Evolutionary conservation across 2,329 filamentous ascomycete genomes (phyloP), one percentile per base, ranked within the genome.

Genomic region (Colletotrichum sojae): DNA sequence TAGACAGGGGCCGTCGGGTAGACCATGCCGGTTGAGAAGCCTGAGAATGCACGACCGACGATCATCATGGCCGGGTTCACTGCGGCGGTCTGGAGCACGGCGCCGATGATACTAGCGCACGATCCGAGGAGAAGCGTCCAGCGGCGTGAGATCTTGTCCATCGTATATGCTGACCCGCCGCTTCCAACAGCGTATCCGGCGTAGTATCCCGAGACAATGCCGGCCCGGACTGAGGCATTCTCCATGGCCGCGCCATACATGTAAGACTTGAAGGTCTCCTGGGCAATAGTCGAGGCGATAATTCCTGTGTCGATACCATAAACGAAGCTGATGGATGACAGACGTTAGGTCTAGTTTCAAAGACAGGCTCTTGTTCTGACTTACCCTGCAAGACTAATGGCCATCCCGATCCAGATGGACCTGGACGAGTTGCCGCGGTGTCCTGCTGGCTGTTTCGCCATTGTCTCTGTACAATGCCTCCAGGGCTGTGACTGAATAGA

Each of bases 1-100:
- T 78, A 78, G 15, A 75, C 70, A 0, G 76, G 75, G 13, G 68
- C 72, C 1, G 69, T 71, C 2, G 74, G 67, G 27, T 73, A 71
- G 10, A 77, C 66, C 56, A 73, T 65, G 27, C 76, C 75, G 9
- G 71, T 73, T 1, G 75, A 73, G 39, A 73, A 67, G 2, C 76
- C 76, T 1, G 75, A 71, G 12, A 77, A 48, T 1, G 70, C 66
- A 0, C 76, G 70, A 4, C 76, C 76, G 6, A 73, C 69, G 27
- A 77, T 77, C 72, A 76, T 76, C 74, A 76, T 76, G 43, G 66
- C 74, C 25, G 71, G 66, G 25, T 74, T 71, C 1, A 73, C 62
- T 3, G 74, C 64, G 4, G 71, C 73, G 27, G 63, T 52, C 54
- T 78, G 62, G 1, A 64, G 76, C 12, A 78, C n/a, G 3, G 49